Evolutionary conservation across 2,329 filamentous ascomycete species (phyloP), one percentile per base, ranked within the genome.

Genomic region (Periglandula ipomoeae): DNA sequence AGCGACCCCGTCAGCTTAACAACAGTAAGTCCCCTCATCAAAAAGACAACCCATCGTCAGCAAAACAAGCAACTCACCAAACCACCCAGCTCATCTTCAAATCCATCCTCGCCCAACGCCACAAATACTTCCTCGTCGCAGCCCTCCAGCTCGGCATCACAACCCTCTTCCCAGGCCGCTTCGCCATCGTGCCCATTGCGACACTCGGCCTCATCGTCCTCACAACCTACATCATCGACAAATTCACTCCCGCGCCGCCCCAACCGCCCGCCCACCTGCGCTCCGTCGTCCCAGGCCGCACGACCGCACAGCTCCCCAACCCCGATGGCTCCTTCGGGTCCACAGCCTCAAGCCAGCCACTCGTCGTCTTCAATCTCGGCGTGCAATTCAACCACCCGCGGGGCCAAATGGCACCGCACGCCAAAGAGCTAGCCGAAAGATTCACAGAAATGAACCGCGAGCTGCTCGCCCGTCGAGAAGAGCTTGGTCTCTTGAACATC

Each of bases 361-460:
- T 73, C 20, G 66, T 72, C 32, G 67, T 72, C 48, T 71, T 74
- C 59, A 66, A 72, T 55, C 62, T 74, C 13, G 71, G 70, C 43
- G 58, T 66, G 11, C 70, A 72, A 50, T 62, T 62, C 56, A 72
- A 72, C 61, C 70, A 73, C 45, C 75, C 76, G 0, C 64, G 78
- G 1, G 75, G 77, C 3, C 39, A 70, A 8, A 57, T 78, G 19
- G 62, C 66, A 2, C 75, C 76, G 0, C 68, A 70, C 43, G 67
- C 63, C 48, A 60, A 60, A 22, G 62, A 72, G 17, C 55, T 74
- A 0, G 63, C 58, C 40, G 53, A 56, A 0, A 62, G 61, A 52
- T 75, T 78, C 55, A 11, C 39, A 0, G 51, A 47, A 8, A 71
- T 78, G 66, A 55, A 64, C 24, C 43, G 47, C 0, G 61, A 65